Percentiles rank a stretch among this genome's conserved stretches.
Evolutionary conservation across 1,284 basidiomycete genomes (phyloP).

Genomic region (Volvariella volvacea): DNA sequence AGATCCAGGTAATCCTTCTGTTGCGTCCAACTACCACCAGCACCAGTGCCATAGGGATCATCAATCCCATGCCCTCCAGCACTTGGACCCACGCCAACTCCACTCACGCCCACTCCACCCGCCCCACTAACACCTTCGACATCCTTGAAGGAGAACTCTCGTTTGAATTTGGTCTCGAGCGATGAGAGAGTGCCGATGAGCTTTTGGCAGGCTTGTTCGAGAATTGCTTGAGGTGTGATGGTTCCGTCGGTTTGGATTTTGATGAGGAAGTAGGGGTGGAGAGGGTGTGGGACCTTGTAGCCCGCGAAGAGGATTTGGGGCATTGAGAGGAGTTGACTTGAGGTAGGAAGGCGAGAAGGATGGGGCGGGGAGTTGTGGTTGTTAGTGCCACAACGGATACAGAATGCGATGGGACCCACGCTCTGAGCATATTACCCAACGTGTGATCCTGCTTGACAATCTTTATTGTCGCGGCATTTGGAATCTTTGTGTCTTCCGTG

Average conservation of each 20-base stretch:
- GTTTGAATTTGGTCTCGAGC: slow-evolving; percentile 67
- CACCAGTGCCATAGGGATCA: slow-evolving; percentile 50
- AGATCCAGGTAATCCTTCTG: slow-evolving; percentile 68
- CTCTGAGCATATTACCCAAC: slow-evolving; percentile 90
- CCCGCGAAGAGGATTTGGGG: slow-evolving; percentile 90
- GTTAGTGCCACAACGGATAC: neutral
- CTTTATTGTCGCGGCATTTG: slow-evolving; percentile 92
- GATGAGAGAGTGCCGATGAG: slow-evolving; percentile 73
- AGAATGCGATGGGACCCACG: slow-evolving; percentile 48
- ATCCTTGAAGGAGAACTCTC: slow-evolving; percentile 72
- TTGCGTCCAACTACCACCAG: slow-evolving; percentile 24
- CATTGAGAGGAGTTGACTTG: slow-evolving; percentile 82
- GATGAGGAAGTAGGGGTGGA: slow-evolving; percentile 89
- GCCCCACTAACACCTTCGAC: slow-evolving; percentile 37
- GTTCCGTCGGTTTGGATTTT: slow-evolving; percentile 95
- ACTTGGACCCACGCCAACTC: slow-evolving; percentile 6
- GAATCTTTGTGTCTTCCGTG: slow-evolving; percentile 94
- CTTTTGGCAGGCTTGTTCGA: slow-evolving; percentile 80
- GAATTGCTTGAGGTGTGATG: slow-evolving; percentile 74
- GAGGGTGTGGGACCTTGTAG: slow-evolving; percentile 96
- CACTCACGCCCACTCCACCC: slow-evolving; percentile 16
- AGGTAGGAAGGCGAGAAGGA: neutral
- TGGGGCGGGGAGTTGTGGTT: neutral
- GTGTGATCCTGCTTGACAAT: slow-evolving; percentile 98
- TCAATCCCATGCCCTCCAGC: slow-evolving; percentile 15